Base-by-base conservation (phyloP, 2,329 filamentous ascomycete species). In the Ophiostoma perfectum region DNA sequence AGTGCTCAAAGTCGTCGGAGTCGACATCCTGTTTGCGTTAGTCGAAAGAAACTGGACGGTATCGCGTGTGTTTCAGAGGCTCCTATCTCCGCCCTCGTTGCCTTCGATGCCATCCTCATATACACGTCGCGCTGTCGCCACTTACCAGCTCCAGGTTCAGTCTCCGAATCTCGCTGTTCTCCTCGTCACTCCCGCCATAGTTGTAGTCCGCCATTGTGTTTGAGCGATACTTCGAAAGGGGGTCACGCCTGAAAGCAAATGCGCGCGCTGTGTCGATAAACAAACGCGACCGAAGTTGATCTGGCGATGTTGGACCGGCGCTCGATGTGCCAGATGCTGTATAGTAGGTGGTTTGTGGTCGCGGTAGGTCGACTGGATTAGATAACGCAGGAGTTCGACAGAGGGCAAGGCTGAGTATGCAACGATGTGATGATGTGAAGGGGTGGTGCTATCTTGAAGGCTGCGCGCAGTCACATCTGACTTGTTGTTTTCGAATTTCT, bases 1-100 rank as follows among this genome's bases (percentile, higher is more conserved):
- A 99, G 70, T 86, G 86, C 74, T 97, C 94, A 75, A 97, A 98
- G 76, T 92, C 93, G 78, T 99, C 95, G 12, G 92, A 86, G 73
- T 97, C 91, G 73, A 80, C 77, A 71, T 87, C 84, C 85, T 87
- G 72, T 70, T 70, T 52, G n/a, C 18, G 58, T 44, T 16, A 41
- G 44, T 8, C 27, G 27, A 27, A 27, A 27, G 27, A 27, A 27
- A 27, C 27, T 27, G 27, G 27, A 27, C 1, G 12, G 38, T 44
- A 45, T 55, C 27, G n/a, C n/a, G 9, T 62, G n/a, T 16, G 58
- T 27, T 27, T 27, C 27, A 27, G 27, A 27, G 27, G 27, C 14
- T 2, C 58, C 5, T 47, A 47, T 11, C 16, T n/a, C 27, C 2
- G n/a, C 9, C 49, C 18, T 55, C 27, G 49, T 36, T 9, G 18